phyloP scores from a whole-genome alignment of 192 early-diverging fungal species.

The Umbelopsis sp. region DNA sequence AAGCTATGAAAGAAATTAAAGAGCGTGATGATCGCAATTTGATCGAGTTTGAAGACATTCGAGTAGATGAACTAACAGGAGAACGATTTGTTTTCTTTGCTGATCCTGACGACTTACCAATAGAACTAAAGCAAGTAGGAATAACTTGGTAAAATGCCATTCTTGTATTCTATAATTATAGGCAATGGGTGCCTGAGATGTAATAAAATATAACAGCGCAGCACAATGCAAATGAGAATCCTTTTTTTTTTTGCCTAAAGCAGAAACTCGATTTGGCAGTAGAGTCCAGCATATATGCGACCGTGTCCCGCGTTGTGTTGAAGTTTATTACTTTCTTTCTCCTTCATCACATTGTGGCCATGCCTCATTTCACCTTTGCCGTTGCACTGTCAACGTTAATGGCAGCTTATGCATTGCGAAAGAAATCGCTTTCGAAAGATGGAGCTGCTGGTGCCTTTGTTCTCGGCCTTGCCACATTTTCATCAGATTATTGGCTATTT shows the following conservation, averaged over 20 bases:
- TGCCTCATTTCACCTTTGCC: conserved; percentile 50
- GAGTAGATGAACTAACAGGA: conserved; percentile 22
- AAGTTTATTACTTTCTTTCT: background rate
- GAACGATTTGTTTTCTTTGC: conserved; percentile 27
- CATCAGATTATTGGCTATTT: conserved; percentile 65
- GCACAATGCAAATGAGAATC: no score
- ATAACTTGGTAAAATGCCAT: background rate
- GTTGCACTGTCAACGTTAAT: conserved; percentile 50
- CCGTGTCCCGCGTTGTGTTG: conserved; percentile 1
- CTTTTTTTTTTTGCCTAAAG: no score
- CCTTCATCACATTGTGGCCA: background rate
- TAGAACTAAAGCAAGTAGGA: conserved; percentile 25
- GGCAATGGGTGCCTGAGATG: no score
- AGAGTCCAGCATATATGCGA: no score
- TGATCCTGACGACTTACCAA: conserved; percentile 23
- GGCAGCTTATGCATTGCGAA: conserved; percentile 59
- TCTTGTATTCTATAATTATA: no score
- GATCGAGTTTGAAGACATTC: conserved; percentile 21
- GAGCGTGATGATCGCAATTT: conserved; percentile 18
- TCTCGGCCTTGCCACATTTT: conserved; percentile 77
- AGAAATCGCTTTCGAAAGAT: conserved; percentile 69
- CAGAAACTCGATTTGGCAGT: no score
- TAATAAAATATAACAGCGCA: no score
- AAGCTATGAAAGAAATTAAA: conserved; percentile 15
- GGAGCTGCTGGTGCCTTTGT: conserved; percentile 75